These are phyloP conservation scores for Psidium friedrichsthalianum DNA, from an alignment of 345 rosid genomes.

Conservation along the genomic window DNA sequence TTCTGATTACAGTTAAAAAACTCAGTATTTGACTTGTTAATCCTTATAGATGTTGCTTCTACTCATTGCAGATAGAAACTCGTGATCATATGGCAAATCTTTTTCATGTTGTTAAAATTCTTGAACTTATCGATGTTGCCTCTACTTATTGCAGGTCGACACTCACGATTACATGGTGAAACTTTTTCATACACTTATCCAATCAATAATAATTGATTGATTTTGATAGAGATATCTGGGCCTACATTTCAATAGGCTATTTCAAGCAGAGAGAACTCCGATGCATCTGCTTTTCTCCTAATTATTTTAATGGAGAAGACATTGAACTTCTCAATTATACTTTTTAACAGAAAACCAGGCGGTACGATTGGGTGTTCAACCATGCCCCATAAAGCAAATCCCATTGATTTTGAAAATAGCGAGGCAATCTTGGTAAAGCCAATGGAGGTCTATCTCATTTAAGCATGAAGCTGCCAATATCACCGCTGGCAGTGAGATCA, in stretches of 20 bases:
- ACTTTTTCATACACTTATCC: constrained; percentile 4
- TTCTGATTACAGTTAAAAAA: neutral
- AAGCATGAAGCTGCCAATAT: constrained; percentile 75
- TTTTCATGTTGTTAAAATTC: neutral
- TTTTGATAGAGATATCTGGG: constrained; percentile 81
- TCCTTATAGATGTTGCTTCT: neutral
- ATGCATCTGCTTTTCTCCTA: neutral
- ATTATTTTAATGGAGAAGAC: neutral
- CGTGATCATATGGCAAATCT: constrained; percentile 8
- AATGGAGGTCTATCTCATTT: constrained; percentile 60
- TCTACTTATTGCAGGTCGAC: constrained; percentile 1
- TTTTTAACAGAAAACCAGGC: constrained; percentile 58
- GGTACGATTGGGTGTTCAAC: constrained; percentile 95
- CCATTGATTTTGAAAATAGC: constrained; percentile 92
- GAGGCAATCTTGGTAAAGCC: constrained; percentile 96
- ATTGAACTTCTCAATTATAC: neutral
- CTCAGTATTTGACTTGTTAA: neutral
- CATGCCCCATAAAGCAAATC: constrained; percentile 98
- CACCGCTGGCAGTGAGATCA: constrained; percentile 76
- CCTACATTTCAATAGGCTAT: constrained; percentile 74
- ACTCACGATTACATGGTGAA: constrained; percentile 11
- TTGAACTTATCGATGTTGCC: neutral
- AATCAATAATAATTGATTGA: constrained; percentile 14
- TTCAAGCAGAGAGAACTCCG: constrained; percentile 54
- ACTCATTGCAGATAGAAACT: neutral